phyloP scores from a whole-genome alignment of 2,329 filamentous ascomycete species.

The Myriosclerotinia curreyana region DNA sequence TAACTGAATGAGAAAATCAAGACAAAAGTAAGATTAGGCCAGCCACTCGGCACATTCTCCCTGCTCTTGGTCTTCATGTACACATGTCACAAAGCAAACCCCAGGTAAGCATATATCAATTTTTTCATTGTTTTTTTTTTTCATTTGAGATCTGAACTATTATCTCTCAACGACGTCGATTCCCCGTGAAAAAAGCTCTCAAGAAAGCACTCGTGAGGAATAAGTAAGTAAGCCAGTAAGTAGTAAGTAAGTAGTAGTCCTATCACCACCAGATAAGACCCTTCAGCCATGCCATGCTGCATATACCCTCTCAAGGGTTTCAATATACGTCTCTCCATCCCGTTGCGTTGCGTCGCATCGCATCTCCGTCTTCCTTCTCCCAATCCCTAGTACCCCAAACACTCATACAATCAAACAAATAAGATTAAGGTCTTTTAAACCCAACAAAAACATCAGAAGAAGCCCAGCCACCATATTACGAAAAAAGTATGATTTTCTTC shows the following conservation, averaged over 20 bases:
- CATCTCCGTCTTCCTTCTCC: neutral
- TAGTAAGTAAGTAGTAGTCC: slow-evolving; percentile 3
- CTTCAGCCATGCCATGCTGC: neutral
- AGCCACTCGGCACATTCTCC: too few species aligned
- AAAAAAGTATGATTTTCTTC: neutral
- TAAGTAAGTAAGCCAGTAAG: neutral
- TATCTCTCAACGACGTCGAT: neutral
- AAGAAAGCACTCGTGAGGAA: neutral
- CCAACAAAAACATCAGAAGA: slow-evolving; percentile 14
- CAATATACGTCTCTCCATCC: slow-evolving; percentile 1
- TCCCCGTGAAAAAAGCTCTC: too few species aligned
- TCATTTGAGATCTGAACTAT: slow-evolving; percentile 7
- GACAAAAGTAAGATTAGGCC: too few species aligned
- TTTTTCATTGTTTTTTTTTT: slow-evolving; percentile 17
- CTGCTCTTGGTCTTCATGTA: too few species aligned
- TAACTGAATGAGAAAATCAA: too few species aligned
- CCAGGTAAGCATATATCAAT: neutral
- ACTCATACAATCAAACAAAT: slow-evolving; percentile 14
- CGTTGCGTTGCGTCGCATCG: neutral
- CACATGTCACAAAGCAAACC: neutral
- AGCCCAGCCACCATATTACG: slow-evolving; percentile 6
- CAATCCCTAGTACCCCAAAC: slow-evolving; percentile 1
- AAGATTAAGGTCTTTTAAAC: slow-evolving; percentile 3
- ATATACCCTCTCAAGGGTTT: neutral
- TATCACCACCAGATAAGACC: slow-evolving; percentile 2